Evolutionary conservation across 805 yeast genomes (phyloP).

Genomic region (Nakazawaea ernobii): DNA sequence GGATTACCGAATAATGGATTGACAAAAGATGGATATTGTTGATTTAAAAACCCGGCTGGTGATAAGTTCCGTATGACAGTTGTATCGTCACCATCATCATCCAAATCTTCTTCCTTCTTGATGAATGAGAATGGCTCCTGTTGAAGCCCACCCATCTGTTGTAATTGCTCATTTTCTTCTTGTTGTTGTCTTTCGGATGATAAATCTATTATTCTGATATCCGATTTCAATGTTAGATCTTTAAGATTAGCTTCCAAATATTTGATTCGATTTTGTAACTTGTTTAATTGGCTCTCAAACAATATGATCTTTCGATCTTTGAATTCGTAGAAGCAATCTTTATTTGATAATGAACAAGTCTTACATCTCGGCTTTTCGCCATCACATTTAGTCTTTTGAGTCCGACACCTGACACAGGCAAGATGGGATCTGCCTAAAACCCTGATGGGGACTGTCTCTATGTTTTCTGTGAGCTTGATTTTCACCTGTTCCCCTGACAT

Average conservation of each 20-base stretch:
- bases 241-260: conserved; percentile 17
- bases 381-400: conserved; percentile 45
- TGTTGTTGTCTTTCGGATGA: conserved; percentile 10
- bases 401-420: conserved; percentile 46
- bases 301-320: conserved; percentile 24
- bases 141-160: not conserved
- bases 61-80: no score
- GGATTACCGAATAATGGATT: conserved; percentile 9
- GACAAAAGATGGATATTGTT: conserved; percentile 3
- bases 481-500: conserved; percentile 1
- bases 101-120: not conserved
- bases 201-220: conserved; percentile 8
- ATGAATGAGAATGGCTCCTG: not conserved
- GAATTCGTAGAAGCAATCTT: conserved; percentile 21
- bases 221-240: not conserved
- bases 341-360: conserved; percentile 18
- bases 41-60: not conserved
- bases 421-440: conserved; percentile 24
- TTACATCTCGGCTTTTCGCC: conserved; percentile 30
- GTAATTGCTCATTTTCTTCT: no score
- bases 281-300: conserved; percentile 21
- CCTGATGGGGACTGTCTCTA: conserved; percentile 18
- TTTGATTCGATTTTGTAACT: conserved; percentile 19
- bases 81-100: no score
- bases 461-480: conserved; percentile 11